These are phyloP conservation scores for Tetracladium setigerum DNA, from an alignment of 495 filamentous ascomycete species.

Conservation along the genomic window DNA sequence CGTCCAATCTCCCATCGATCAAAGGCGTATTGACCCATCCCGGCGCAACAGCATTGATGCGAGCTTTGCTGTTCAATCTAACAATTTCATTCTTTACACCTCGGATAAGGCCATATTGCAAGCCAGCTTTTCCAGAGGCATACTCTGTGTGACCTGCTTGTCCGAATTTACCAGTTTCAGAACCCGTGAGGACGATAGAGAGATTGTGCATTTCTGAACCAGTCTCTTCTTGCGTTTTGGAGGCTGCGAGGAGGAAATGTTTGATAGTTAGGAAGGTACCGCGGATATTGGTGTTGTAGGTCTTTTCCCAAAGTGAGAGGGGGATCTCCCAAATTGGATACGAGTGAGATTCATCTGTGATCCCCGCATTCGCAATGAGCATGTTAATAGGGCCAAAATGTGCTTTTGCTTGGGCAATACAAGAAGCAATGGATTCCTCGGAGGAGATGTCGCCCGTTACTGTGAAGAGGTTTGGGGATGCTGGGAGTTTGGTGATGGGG, in stretches of 20 bases:
- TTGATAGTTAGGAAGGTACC: conserved; percentile 52
- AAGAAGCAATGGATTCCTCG: conserved; percentile 37
- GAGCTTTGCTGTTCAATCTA: conserved; percentile 38
- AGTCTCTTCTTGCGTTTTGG: conserved; percentile 25
- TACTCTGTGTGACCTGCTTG: conserved; percentile 44
- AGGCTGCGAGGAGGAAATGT: conserved; percentile 40
- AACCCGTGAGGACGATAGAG: conserved; percentile 48
- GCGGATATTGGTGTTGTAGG: conserved; percentile 39
- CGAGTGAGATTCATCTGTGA: conserved; percentile 34
- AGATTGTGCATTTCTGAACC: conserved; percentile 39
- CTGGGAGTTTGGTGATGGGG: conserved; percentile 20
- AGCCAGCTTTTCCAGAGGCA: conserved; percentile 41
- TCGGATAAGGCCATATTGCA: conserved; percentile 47
- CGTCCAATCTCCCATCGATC: conserved; percentile 39
- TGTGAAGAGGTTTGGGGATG: conserved; percentile 28
- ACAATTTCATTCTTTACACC: conserved; percentile 49
- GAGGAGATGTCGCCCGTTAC: conserved; percentile 39
- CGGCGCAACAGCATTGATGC: conserved; percentile 49
- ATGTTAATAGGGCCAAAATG: conserved; percentile 46
- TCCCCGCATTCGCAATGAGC: conserved; percentile 44
- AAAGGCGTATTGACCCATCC: conserved; percentile 42
- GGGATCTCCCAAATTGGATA: conserved; percentile 49
- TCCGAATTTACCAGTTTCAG: conserved; percentile 39
- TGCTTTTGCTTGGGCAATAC: conserved; percentile 33
- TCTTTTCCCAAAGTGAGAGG: conserved; percentile 43